Evolutionary conservation across 768 basidiomycete genomes (phyloP).

Genomic region (Kwoniella pini): DNA sequence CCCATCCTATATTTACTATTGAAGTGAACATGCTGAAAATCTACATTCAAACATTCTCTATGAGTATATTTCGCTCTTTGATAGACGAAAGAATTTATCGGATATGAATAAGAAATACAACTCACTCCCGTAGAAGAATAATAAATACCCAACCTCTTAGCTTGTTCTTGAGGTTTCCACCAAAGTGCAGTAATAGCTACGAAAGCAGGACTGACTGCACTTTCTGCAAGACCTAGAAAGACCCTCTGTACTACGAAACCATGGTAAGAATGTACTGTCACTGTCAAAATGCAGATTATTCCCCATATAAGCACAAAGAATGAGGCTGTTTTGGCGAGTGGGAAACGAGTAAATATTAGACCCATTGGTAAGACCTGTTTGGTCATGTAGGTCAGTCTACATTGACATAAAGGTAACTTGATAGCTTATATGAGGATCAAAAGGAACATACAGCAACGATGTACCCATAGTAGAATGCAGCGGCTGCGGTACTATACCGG

Average conservation of each 20-base stretch:
- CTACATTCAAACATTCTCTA: too few species aligned
- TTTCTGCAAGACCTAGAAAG: conserved; percentile 48
- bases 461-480: conserved; percentile 54
- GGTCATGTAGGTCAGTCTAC: not conserved
- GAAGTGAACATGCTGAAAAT: conserved; percentile 55
- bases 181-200: conserved; percentile 54
- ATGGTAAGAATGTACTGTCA: conserved; percentile 32
- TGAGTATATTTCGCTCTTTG: too few species aligned
- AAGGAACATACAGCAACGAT: conserved; percentile 34
- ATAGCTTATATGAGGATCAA: not conserved
- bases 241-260: conserved; percentile 50
- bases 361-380: conserved; percentile 40
- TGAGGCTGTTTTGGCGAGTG: conserved; percentile 33
- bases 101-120: not conserved
- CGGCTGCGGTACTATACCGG: conserved; percentile 48
- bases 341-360: conserved; percentile 37
- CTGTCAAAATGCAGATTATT: conserved; percentile 42
- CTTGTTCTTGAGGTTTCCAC: conserved; percentile 55
- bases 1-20: conserved; percentile 55
- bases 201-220: conserved; percentile 55
- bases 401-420: too few species aligned
- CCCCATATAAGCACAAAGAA: conserved; percentile 45
- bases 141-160: conserved; percentile 53
- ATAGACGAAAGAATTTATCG: too few species aligned
- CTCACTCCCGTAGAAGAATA: conserved; percentile 50